These are phyloP conservation scores for Arthromyces matolae DNA, from an alignment of 768 basidiomycete genomes.

Conservation along the genomic window DNA sequence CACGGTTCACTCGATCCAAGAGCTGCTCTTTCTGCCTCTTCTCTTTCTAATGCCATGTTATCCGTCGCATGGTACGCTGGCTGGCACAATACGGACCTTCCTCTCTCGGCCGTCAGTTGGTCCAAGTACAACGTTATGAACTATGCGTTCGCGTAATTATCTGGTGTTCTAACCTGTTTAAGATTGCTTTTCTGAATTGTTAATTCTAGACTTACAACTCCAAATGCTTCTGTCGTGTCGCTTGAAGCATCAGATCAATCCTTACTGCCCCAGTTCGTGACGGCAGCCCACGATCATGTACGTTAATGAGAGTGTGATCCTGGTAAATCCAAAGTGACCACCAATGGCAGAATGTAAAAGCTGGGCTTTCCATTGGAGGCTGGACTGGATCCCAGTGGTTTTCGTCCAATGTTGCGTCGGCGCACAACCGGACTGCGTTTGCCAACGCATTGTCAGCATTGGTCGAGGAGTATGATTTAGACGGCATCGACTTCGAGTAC, in stretches of 20 bases:
- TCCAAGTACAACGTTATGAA: constrained; percentile 50
- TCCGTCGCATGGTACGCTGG: constrained; percentile 47
- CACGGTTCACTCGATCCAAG: constrained; percentile 4
- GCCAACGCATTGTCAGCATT: constrained; percentile 50
- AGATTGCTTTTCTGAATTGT: constrained; percentile 2
- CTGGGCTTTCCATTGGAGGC: constrained; percentile 61
- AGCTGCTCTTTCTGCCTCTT: constrained; percentile 7
- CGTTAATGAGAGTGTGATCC: constrained; percentile 29
- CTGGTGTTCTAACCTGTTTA: not conserved
- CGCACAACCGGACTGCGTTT: constrained; percentile 54
- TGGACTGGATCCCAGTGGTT: constrained; percentile 65
- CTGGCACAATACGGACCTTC: constrained; percentile 40
- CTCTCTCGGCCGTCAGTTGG: constrained; percentile 44
- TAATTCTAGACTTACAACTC: constrained; percentile 33
- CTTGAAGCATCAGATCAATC: constrained; percentile 40
- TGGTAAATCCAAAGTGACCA: not conserved
- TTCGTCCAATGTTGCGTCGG: constrained; percentile 53
- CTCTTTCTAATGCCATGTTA: constrained; percentile 12
- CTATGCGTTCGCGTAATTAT: constrained; percentile 60
- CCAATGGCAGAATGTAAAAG: constrained; percentile 44
- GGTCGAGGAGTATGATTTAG: constrained; percentile 45
- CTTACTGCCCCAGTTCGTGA: constrained; percentile 54
- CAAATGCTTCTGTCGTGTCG: constrained; percentile 30
- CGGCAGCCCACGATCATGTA: constrained; percentile 38
- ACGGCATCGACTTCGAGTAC: constrained; percentile 70